These are phyloP conservation scores for Pulveroboletus ravenelii DNA, from an alignment of 768 basidiomycete genomes.

Conservation along the genomic window DNA sequence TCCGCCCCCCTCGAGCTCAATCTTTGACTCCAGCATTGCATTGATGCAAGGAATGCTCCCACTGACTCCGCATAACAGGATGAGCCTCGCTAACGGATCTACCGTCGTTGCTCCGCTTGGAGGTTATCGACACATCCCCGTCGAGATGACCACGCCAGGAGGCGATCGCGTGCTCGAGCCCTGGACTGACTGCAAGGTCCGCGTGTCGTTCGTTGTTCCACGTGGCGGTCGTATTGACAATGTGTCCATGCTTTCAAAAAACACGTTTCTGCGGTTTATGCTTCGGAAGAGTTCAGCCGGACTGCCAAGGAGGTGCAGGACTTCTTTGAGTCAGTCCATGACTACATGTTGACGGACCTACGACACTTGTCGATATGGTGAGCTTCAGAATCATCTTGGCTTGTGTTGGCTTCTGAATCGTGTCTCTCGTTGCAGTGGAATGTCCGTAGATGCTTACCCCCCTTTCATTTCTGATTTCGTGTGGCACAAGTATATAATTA, in stretches of 20 bases:
- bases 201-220: constrained; percentile 31
- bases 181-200: constrained; percentile 61
- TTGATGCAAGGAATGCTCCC: constrained; percentile 82
- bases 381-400: constrained; percentile 23
- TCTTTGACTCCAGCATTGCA: constrained; percentile 81
- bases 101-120: constrained; percentile 69
- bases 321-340: constrained; percentile 61
- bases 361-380: constrained; percentile 62
- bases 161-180: constrained; percentile 78
- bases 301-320: constrained; percentile 50
- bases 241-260: constrained; percentile 53
- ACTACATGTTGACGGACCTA: constrained; percentile 64
- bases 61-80: constrained; percentile 62
- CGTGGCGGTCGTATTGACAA: constrained; percentile 27
- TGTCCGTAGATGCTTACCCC: constrained; percentile 38
- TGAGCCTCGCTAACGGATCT: constrained; percentile 73
- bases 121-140: constrained; percentile 84
- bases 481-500: constrained; percentile 63
- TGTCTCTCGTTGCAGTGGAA: constrained; percentile 56
- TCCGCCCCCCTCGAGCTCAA: constrained; percentile 17
- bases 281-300: constrained; percentile 59
- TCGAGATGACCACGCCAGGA: constrained; percentile 42
- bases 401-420: constrained; percentile 9
- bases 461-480: constrained; percentile 10
- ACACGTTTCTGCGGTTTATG: constrained; percentile 59